phyloP scores from a whole-genome alignment of 768 basidiomycete genomes.

The Grammothele lineata region DNA sequence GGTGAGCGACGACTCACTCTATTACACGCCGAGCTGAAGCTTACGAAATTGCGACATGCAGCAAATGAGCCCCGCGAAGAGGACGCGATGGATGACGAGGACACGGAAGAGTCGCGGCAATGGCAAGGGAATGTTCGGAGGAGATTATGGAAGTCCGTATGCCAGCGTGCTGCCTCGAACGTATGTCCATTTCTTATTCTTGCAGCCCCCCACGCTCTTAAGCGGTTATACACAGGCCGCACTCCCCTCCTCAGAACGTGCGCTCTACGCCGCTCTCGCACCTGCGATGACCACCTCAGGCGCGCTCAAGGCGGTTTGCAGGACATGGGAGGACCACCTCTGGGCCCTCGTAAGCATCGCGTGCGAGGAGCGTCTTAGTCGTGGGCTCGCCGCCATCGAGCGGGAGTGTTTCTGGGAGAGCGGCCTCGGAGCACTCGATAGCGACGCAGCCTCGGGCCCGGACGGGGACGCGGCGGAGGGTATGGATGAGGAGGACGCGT shows the following conservation, averaged over 20 bases:
- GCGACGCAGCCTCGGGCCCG: constrained; percentile 18
- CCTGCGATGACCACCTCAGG: constrained; percentile 64
- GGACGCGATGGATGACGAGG: constrained; percentile 40
- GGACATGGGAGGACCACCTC: constrained; percentile 92
- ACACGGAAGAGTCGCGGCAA: constrained; percentile 12
- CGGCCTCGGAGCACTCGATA: constrained; percentile 42
- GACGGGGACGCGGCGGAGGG: constrained; percentile 15
- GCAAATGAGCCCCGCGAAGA: constrained; percentile 49
- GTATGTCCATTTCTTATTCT: constrained; percentile 38
- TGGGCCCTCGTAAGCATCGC: constrained; percentile 87
- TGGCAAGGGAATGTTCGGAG: constrained; percentile 77
- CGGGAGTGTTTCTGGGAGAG: constrained; percentile 80
- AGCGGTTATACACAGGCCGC: constrained; percentile 39
- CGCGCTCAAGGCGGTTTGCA: constrained; percentile 68
- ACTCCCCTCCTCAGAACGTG: constrained; percentile 71
- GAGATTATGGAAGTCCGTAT: constrained; percentile 84
- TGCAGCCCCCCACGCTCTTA: neutral
- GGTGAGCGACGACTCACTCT: constrained; percentile 43
- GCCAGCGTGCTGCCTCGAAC: constrained; percentile 72
- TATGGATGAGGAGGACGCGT: constrained; percentile 43
- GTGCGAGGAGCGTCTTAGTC: constrained; percentile 68
- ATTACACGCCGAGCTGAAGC: too few relatives aligned
- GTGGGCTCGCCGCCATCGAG: constrained; percentile 29
- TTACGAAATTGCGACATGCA: constrained; percentile 11
- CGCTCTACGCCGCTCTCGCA: constrained; percentile 81